Percentiles rank a stretch among this genome's conserved stretches.
phyloP scores from a whole-genome alignment of 1,139 yeast genomes.

The Yamadazyma triangularis region DNA sequence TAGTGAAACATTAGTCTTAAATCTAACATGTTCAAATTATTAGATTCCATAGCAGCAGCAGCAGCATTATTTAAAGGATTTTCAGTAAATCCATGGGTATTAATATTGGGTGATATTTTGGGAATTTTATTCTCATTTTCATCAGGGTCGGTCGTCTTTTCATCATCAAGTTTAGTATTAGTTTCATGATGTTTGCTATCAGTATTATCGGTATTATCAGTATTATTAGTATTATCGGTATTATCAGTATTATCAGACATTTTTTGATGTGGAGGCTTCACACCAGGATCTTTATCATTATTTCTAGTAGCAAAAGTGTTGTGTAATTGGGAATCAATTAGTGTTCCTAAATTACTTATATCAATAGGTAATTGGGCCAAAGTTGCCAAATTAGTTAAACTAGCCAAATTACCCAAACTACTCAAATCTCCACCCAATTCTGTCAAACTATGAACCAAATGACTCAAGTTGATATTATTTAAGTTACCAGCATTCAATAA shows the following conservation, averaged over 20 bases:
- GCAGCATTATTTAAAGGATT: slow-evolving; percentile 4
- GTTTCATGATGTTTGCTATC: background rate
- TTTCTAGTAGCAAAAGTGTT: slow-evolving; percentile 1
- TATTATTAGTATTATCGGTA: slow-evolving; percentile 4
- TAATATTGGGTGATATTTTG: slow-evolving; percentile 26
- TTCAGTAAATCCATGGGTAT: background rate
- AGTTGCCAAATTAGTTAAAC: slow-evolving; percentile 38
- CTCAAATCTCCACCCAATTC: slow-evolving; percentile 35
- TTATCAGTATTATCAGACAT: background rate
- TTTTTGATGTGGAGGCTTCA: too few relatives aligned
- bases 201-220: slow-evolving; percentile 2
- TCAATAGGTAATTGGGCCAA: slow-evolving; percentile 45
- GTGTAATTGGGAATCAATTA: slow-evolving; percentile 20
- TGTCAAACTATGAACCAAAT: slow-evolving; percentile 40
- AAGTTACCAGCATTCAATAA: slow-evolving; percentile 41
- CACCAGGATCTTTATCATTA: background rate
- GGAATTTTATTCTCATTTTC: slow-evolving; percentile 12
- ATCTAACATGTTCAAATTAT: slow-evolving; percentile 65
- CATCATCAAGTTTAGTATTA: too few relatives aligned
- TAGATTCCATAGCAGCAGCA: slow-evolving; percentile 14
- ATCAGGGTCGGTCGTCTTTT: background rate
- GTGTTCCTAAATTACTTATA: slow-evolving; percentile 31
- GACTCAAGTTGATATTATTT: slow-evolving; percentile 42
- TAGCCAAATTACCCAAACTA: slow-evolving; percentile 36
- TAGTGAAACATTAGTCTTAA: slow-evolving; percentile 82